Evolutionary conservation across 2,329 filamentous ascomycete genomes (phyloP), one percentile per base, ranked within the genome.

Genomic region (Cercospora berteroae): DNA sequence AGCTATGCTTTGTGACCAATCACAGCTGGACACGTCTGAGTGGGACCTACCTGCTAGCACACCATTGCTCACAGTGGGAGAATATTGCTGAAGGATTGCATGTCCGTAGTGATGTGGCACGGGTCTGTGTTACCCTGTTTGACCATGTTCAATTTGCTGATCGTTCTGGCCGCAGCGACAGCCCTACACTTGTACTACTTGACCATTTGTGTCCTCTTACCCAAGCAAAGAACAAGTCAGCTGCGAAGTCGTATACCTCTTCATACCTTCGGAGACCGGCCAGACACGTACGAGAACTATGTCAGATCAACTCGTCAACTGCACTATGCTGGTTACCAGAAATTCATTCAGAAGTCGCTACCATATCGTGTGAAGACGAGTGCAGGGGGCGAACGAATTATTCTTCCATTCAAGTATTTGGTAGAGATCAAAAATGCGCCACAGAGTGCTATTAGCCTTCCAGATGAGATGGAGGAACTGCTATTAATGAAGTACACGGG

Each of bases 391-490:
- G 66, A 68, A 18, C 48, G 66, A 33, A 65, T 68, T 8, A 68
- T 68, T 8, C 33, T 68, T 18, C 66, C 66, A 1, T 60, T 60
- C 44, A 62, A 62, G 31, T 68, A 65, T 33, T 20, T 68, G 48
- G 16, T 8, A 1, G 66, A 68, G n/a, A 60, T 68, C 52, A 68
- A 68, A n/a, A 68, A 65, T 63, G 63, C 66, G 10, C n/a, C 48
- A n/a, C 66, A 65, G 25, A 44, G 12, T 12, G 48, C 20, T 4
- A 18, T 68, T 6, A 68, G 66, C 36, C 50, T 68, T 25, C 66
- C 66, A 18, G 63, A 65, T 31, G 66, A 68, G 29, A 68, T 68
- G 66, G 66, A 68, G 16, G 66, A 68, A 31, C 31, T 68, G 20
- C 52, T 68, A 2, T 27, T 68, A 39, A 68, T 68, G 66, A 64